These are phyloP conservation scores for Periconia sp. DNA, from an alignment of 2,329 filamentous ascomycete genomes.

Conservation along the genomic window DNA sequence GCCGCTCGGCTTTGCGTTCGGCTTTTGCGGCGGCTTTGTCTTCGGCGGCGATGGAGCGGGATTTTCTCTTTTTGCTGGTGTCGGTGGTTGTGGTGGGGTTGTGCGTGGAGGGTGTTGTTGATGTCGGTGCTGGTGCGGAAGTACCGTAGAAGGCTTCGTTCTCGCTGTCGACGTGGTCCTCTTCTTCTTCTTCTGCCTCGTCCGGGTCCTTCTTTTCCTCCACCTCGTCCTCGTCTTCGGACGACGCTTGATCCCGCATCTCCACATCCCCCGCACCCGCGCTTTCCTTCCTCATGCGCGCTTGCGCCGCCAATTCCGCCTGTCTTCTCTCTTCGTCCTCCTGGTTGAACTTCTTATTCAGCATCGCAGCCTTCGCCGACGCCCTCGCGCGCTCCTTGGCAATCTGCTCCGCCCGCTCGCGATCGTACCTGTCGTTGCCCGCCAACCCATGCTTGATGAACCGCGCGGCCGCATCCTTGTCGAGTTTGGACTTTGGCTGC, in stretches of 20 bases:
- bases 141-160: slow-evolving; percentile 18
- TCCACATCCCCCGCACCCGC: slow-evolving; percentile 21
- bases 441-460: slow-evolving; percentile 80
- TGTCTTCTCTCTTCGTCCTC: slow-evolving; percentile 22
- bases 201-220: slow-evolving; percentile 18
- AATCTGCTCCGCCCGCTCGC: slow-evolving; percentile 39
- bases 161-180: slow-evolving; percentile 13
- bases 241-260: background rate
- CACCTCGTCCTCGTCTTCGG: background rate
- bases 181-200: background rate
- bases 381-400: slow-evolving; percentile 38
- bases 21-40: background rate
- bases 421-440: slow-evolving; percentile 50
- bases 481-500: slow-evolving; percentile 60
- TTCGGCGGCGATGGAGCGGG: no score
- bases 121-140: slow-evolving; percentile 1
- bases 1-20: background rate
- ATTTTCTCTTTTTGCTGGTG: background rate
- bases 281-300: slow-evolving; percentile 18
- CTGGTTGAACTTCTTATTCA: slow-evolving; percentile 33
- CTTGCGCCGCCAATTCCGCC: slow-evolving; percentile 6
- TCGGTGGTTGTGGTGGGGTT: background rate
- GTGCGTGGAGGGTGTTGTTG: slow-evolving; percentile 12
- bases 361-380: slow-evolving; percentile 17
- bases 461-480: slow-evolving; percentile 76